A percentile compares a stretch with the other conserved stretches of the same genome.
phyloP scores from a whole-genome alignment of 2,329 filamentous ascomycete genomes.

The Capronia americana region DNA sequence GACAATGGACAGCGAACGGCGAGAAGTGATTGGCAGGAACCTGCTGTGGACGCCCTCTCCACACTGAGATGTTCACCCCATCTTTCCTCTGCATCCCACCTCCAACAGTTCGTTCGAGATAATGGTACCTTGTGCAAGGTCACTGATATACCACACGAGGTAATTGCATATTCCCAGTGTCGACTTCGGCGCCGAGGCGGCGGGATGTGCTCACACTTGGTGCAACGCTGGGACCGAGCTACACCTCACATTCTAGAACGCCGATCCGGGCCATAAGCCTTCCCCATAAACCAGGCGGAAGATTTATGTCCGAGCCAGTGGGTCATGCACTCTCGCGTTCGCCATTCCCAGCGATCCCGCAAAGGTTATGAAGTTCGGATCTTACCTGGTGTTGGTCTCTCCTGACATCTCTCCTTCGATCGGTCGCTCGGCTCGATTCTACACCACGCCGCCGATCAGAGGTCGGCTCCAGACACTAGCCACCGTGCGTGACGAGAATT shows the following conservation, averaged over 20 bases:
- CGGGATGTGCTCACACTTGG: not conserved
- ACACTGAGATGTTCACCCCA: conserved; percentile 21
- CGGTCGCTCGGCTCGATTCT: not conserved
- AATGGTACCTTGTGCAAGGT: not conserved
- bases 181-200: not conserved
- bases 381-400: not conserved
- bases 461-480: not conserved
- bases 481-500: not conserved
- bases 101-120: conserved; percentile 3
- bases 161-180: conserved; percentile 9
- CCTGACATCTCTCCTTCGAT: not conserved
- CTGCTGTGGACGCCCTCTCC: conserved; percentile 24
- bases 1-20: conserved; percentile 30
- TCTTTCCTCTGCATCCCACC: conserved; percentile 7
- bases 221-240: not conserved
- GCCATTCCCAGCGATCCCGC: not conserved
- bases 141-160: conserved; percentile 11
- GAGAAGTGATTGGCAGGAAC: conserved; percentile 20
- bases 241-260: not conserved
- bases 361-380: not conserved
- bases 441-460: not conserved
- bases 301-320: conserved; percentile 16
- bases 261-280: not conserved
- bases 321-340: not conserved
- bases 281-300: conserved; percentile 7